A percentile compares a stretch with the other conserved stretches of the same genome.
phyloP scores from a whole-genome alignment of 2,329 filamentous ascomycete species.

The Coniochaeta ligniaria region DNA sequence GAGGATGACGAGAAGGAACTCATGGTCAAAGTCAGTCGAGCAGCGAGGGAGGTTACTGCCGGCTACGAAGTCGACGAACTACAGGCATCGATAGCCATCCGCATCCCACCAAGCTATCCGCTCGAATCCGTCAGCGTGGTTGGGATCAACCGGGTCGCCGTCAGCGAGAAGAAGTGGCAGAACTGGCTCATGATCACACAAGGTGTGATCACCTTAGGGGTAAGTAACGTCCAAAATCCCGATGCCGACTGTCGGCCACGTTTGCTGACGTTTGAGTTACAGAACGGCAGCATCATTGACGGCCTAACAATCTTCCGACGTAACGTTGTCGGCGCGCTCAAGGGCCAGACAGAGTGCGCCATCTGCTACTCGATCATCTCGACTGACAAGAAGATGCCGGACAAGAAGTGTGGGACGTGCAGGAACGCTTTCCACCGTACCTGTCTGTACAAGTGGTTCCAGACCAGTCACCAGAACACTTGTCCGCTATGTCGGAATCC shows the following conservation, averaged over 20 bases:
- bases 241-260: background rate
- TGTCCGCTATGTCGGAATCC: slow-evolving; percentile 90
- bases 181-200: slow-evolving; percentile 84
- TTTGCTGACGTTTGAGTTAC: slow-evolving; percentile 3
- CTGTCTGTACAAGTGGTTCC: slow-evolving; percentile 96
- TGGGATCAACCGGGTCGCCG: slow-evolving; percentile 75
- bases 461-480: slow-evolving; percentile 81
- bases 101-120: slow-evolving; percentile 74
- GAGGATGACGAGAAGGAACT: slow-evolving; percentile 48
- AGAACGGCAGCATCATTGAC: slow-evolving; percentile 81
- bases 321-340: slow-evolving; percentile 81
- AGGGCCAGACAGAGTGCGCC: slow-evolving; percentile 90
- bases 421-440: slow-evolving; percentile 87
- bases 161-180: slow-evolving; percentile 88
- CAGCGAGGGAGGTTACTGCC: slow-evolving; percentile 70
- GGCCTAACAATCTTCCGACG: slow-evolving; percentile 77
- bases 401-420: slow-evolving; percentile 87
- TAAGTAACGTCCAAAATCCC: slow-evolving; percentile 23
- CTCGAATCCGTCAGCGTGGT: slow-evolving; percentile 71
- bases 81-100: slow-evolving; percentile 74
- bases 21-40: slow-evolving; percentile 62
- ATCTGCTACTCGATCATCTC: slow-evolving; percentile 96
- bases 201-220: slow-evolving; percentile 85
- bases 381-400: slow-evolving; percentile 79
- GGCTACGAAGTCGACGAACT: slow-evolving; percentile 85